Base-by-base conservation (phyloP, 768 basidiomycete genomes). In the Kwoniella pini region DNA sequence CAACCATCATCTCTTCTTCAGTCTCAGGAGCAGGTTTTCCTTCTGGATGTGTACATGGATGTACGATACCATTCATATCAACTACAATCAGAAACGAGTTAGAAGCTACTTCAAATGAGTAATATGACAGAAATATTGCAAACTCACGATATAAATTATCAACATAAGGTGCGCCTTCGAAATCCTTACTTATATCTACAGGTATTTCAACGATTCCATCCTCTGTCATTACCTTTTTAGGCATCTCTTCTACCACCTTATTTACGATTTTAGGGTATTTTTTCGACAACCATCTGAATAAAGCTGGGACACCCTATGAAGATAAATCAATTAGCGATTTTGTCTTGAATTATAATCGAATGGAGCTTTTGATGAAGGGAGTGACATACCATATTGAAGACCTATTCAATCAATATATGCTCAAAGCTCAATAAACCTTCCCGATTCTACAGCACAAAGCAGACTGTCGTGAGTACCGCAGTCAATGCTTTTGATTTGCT, bases 1-100 rank as follows among this genome's bases (percentile, higher is more conserved):
- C 96, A 4, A 91, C 74, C 96, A 99, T 99, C 96, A 99, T 99
- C 51, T 96, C 93, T 74, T 93, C 91, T 77, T 99, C 96, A 1
- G 93, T 97, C 79, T 96, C 91, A 0, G 96, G 96, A 4, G 96
- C 87, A 33, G 95, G 93, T 88, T 94, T 69, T 73, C 94, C 95
- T 80, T 98, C 96, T 0, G 96, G 96, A 76, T 99, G 96, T 0
- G 96, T 99, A 84, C 96, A 98, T 0, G 96, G 96, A 79, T 99
- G 96, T 11, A 99, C 96, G 77, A 98, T 98, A 67, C 91, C 96
- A 78, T 99, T 99, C 96, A 99, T 98, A 77, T 99, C 95, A 42
- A 99, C 76, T 77, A 54, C 21, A 42, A 30, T 21, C n/a, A 49
- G 9, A 9, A 17, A 57, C 7, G n/a, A 36, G 17, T 27, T 6